A percentile compares a stretch with the other conserved stretches of the same genome.
Conservation (phyloP, 129 eudicot genomes). For the Artemisia argyi region DNA sequence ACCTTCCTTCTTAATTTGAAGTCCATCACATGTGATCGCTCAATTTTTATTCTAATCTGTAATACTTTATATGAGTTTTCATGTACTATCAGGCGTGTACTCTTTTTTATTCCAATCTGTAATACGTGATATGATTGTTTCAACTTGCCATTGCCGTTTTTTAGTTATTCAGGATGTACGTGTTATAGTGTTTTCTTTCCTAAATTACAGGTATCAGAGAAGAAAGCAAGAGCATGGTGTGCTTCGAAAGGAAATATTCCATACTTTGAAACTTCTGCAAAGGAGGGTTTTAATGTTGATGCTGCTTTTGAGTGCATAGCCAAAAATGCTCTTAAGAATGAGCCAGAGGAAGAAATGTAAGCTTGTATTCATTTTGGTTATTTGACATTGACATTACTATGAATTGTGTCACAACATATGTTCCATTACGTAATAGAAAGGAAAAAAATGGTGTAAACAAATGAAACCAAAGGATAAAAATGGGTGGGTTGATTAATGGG, state of each 20-base stretch:
- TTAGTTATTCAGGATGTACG: neutral
- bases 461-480: too few species aligned
- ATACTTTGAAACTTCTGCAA: slow-evolving; percentile 51
- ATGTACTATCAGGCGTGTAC: too few species aligned
- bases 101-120: neutral
- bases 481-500: too few species aligned
- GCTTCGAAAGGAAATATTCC: slow-evolving; percentile 50
- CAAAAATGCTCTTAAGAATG: slow-evolving; percentile 43
- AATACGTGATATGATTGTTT: too few species aligned
- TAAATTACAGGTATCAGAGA: slow-evolving; percentile 45
- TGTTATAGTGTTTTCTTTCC: neutral
- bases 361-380: slow-evolving; percentile 20
- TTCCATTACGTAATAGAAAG: too few species aligned
- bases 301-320: slow-evolving; percentile 51
- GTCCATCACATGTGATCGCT: neutral
- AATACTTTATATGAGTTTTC: too few species aligned
- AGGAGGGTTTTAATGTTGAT: slow-evolving; percentile 48
- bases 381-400: neutral
- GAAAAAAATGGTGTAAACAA: too few species aligned
- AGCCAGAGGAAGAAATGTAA: slow-evolving; percentile 56
- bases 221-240: slow-evolving; percentile 60
- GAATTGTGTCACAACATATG: too few species aligned
- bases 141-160: neutral
- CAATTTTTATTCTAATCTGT: neutral
- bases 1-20: too few species aligned